A percentile compares a stretch with the other conserved stretches of the same genome.
phyloP scores from a whole-genome alignment of 2,329 filamentous ascomycete genomes.

The Elsinoe australis region DNA sequence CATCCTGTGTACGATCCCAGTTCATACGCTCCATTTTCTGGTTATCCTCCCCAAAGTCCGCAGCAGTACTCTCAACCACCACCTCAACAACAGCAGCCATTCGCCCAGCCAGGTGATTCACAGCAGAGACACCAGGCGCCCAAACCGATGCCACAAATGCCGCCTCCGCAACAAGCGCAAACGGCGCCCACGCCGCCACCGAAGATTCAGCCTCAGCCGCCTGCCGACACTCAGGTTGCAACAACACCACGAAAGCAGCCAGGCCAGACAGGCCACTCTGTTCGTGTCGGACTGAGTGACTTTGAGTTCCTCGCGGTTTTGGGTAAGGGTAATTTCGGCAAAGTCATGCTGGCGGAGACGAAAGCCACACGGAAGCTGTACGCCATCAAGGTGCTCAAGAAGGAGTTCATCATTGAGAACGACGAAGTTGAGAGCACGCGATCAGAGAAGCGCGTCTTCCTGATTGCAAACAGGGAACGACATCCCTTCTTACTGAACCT shows the following conservation, averaged over 20 bases:
- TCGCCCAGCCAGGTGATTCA: slow-evolving; percentile 43
- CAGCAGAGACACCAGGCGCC: slow-evolving; percentile 45
- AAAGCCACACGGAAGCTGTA: slow-evolving; percentile 88
- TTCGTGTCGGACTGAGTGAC: slow-evolving; percentile 89
- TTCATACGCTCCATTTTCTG: slow-evolving; percentile 54
- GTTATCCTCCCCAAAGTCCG: slow-evolving; percentile 33
- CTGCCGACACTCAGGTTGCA: slow-evolving; percentile 40
- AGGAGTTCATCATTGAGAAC: slow-evolving; percentile 99
- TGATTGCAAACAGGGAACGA: slow-evolving; percentile 93
- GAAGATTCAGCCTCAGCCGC: slow-evolving; percentile 21
- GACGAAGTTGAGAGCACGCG: slow-evolving; percentile 97
- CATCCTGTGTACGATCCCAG: slow-evolving; percentile 67
- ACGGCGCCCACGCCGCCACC: slow-evolving; percentile 36
- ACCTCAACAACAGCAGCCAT: slow-evolving; percentile 44
- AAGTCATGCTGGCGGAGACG: slow-evolving; percentile 98
- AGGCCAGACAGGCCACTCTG: slow-evolving; percentile 70
- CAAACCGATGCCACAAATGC: slow-evolving; percentile 37
- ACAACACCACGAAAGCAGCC: slow-evolving; percentile 59
- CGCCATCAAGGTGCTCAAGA: slow-evolving; percentile 98
- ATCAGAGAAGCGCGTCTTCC: slow-evolving; percentile 94
- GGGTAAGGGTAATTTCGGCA: slow-evolving; percentile 98
- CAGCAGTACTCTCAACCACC: slow-evolving; percentile 39
- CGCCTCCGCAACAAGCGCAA: slow-evolving; percentile 34
- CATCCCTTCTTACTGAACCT: slow-evolving; percentile 93
- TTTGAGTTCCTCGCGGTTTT: slow-evolving; percentile 99